Evolutionary conservation across 345 rosid genomes (phyloP), one percentile per base, ranked within the genome.

Genomic region (Orychophragmus violaceus): DNA sequence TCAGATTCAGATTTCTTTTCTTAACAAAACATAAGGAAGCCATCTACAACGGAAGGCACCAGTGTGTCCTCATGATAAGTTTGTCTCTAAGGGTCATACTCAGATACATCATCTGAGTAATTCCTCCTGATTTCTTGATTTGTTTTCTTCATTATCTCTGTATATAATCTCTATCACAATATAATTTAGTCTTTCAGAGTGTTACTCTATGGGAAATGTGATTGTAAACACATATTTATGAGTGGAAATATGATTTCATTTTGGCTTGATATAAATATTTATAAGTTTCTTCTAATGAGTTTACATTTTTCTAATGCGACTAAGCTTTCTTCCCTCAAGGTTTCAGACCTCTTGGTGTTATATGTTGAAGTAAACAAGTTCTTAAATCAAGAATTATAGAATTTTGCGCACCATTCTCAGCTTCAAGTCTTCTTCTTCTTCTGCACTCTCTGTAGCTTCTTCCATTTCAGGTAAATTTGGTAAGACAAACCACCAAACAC

Each of bases 401-500:
- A 11, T 18, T 27, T 8, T 16, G 74, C 22, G 2, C 53, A 1
- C 13, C 18, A 11, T 28, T 39, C 27, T 59, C 58, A 36, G 53
- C 49, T 70, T 90, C 72, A 93, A 69, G 81, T 57, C 79, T 85
- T 88, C 74, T 81, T 84, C 84, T 88, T 90, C 87, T 82, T 93
- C 74, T 71, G 96, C 80, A 70, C 32, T 71, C 82, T 90, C 83
- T 83, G 95, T 78, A 88, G 59, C 80, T 84, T 90, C 82, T 67
- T 88, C 99, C 99, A 94, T 65, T 90, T 94, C 50, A 94, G 82
- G 76, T 84, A 90, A 66, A 88, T 94, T 84, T 94, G 99, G 81
- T 87, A 94, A 61, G 99, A 88, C 74, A 94, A 76, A 10, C 99
- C 99, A 18, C 92, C 87, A 84, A 94, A 94, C 48, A 94, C 99